Evolutionary conservation across 352 stramenopile genomes (phyloP).

Genomic region (Globisporangium alternatum): DNA sequence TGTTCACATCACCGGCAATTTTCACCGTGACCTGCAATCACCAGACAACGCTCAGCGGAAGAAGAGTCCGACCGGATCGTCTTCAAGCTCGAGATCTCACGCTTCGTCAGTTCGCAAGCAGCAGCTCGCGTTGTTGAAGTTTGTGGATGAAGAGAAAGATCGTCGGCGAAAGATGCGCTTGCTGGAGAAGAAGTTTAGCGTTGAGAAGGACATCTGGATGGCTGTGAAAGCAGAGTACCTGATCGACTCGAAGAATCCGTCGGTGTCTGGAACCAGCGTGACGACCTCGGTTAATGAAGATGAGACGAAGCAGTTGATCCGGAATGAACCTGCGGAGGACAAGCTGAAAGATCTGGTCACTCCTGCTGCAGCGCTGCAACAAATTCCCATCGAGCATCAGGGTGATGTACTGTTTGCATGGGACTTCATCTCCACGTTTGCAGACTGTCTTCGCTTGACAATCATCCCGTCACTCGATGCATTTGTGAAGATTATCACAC

Average conservation of each 20-base stretch:
- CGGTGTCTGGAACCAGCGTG: not conserved
- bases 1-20: constrained; percentile 7
- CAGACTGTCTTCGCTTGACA: constrained; percentile 54
- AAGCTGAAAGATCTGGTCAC: constrained; percentile 24
- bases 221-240: constrained; percentile 48
- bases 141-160: constrained; percentile 67
- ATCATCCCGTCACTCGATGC: constrained; percentile 43
- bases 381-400: constrained; percentile 40
- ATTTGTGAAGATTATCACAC: constrained; percentile 50
- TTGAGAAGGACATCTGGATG: constrained; percentile 54
- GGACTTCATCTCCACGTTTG: constrained; percentile 76
- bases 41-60: constrained; percentile 11
- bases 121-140: constrained; percentile 56
- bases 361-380: constrained; percentile 32
- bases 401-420: constrained; percentile 69
- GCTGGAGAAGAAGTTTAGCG: constrained; percentile 45
- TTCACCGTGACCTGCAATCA: not conserved
- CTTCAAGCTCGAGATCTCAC: constrained; percentile 8
- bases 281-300: not conserved
- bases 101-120: constrained; percentile 38
- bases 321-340: not conserved
- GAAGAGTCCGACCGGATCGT: constrained; percentile 14
- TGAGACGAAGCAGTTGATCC: not conserved
- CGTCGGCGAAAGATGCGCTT: constrained; percentile 50
- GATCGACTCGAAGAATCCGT: constrained; percentile 6